Base-by-base conservation (phyloP, 1,139 yeast species). In the Suhomyces ambrosiae region DNA sequence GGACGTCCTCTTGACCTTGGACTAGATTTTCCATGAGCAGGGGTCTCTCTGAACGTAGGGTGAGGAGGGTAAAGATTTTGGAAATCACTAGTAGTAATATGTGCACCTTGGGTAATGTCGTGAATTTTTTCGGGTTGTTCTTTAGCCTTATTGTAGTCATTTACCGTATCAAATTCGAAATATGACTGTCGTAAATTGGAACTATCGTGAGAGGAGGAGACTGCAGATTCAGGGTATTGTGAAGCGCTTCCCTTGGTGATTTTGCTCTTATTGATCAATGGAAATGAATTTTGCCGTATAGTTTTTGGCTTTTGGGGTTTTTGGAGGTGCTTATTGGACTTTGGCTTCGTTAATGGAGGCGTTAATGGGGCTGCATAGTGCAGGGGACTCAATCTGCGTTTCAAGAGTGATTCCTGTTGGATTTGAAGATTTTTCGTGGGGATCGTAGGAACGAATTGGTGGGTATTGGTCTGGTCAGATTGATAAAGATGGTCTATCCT, bases 271-370 rank as follows among this genome's bases (percentile, higher is more conserved):
- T 25, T 17, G 12, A 35, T 24, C 22, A 39, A 12, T 2, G 47
- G 47, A 15, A 41, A 41, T 32, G 47, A 44, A 35, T 41, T 44
- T 29, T 44, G 47, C 31, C 47, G 45, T 26, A 44, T 27, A 12
- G 42, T 21, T 22, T 38, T 41, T 8, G 47, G 47, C 29, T 34
- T 41, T 10, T 30, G 28, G 12, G 42, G 37, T 13, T 33, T 35
- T 23, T 17, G 37, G 8, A 33, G 31, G 15, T 12, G 30, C 22
- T 41, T 38, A 27, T 18, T 33, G 10, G 26, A 23, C 21, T 39
- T 40, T 17, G 41, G 32, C 21, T 34, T 37, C 26, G 37, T 15
- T 4, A 32, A 13, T 7, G 43, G 41, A 3, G 40, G 43, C 2
- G 41, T 36, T 30, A 33, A 30, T 2, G 38, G 42, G 12, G 15